Conservation (phyloP, 2,329 filamentous ascomycete genomes). For the Ilyonectria sp. region DNA sequence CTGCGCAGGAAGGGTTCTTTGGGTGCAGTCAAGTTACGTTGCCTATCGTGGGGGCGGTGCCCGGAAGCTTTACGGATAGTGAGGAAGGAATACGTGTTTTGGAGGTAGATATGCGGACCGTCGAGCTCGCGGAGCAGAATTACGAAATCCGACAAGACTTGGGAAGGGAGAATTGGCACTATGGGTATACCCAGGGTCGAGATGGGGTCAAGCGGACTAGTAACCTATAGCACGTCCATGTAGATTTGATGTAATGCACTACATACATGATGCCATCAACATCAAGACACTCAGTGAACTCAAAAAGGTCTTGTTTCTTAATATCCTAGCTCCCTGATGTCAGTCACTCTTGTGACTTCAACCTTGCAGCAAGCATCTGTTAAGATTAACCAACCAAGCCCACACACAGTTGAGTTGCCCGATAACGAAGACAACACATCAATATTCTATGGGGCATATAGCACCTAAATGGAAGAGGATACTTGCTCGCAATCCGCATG, state of each 20-base stretch:
- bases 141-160: constrained; percentile 75
- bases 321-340: too few species aligned
- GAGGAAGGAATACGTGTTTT: constrained; percentile 75
- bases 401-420: too few species aligned
- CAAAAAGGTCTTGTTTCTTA: too few species aligned
- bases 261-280: too few species aligned
- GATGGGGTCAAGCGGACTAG: not conserved
- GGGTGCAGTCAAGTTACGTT: constrained; percentile 75
- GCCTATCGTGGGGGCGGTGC: constrained; percentile 75
- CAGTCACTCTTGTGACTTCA: too few species aligned
- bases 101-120: constrained; percentile 74
- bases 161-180: constrained; percentile 74
- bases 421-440: too few species aligned
- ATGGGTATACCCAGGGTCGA: constrained; percentile 51
- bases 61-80: constrained; percentile 67
- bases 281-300: too few species aligned
- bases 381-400: too few species aligned
- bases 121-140: constrained; percentile 79
- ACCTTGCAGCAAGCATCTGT: too few species aligned
- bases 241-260: too few species aligned
- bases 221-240: not conserved
- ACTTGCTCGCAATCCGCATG: too few species aligned
- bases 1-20: constrained; percentile 38
- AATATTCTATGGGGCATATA: too few species aligned
- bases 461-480: not conserved